Evolutionary conservation across 2,329 filamentous ascomycete species (phyloP).

Genomic region (Aureobasidium zeae): DNA sequence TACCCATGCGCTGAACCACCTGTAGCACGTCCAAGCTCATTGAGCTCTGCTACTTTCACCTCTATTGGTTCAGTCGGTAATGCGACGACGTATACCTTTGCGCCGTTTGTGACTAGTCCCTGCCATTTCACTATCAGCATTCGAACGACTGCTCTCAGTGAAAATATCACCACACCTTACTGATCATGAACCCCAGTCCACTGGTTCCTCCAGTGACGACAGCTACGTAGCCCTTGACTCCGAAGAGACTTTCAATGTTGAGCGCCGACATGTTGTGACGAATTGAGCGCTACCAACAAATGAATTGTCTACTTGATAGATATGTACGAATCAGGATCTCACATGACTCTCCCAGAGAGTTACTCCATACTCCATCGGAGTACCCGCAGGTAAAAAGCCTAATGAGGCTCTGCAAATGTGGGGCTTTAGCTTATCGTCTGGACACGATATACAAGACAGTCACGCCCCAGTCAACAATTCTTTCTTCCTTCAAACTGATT

Average conservation of each 20-base stretch:
- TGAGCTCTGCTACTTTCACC: constrained; percentile 33
- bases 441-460: too few species aligned
- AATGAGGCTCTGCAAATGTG: too few species aligned
- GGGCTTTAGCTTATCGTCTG: too few species aligned
- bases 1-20: constrained; percentile 28
- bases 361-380: too few species aligned
- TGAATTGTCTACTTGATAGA: not conserved
- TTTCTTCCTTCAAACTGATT: too few species aligned
- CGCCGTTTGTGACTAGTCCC: constrained; percentile 25
- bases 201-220: constrained; percentile 40
- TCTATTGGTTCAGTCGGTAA: constrained; percentile 36
- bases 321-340: too few species aligned
- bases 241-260: constrained; percentile 25
- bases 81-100: constrained; percentile 41
- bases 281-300: not conserved
- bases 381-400: too few species aligned
- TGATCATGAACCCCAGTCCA: constrained; percentile 38
- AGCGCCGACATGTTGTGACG: constrained; percentile 2
- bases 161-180: not conserved
- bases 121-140: constrained; percentile 27
- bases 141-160: not conserved
- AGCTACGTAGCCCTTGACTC: constrained; percentile 32
- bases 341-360: too few species aligned
- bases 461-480: too few species aligned
- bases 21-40: constrained; percentile 28